Evolutionary conservation across 176 grass and related monocot species (phyloP).

Genomic region (Carex myosuroides): DNA sequence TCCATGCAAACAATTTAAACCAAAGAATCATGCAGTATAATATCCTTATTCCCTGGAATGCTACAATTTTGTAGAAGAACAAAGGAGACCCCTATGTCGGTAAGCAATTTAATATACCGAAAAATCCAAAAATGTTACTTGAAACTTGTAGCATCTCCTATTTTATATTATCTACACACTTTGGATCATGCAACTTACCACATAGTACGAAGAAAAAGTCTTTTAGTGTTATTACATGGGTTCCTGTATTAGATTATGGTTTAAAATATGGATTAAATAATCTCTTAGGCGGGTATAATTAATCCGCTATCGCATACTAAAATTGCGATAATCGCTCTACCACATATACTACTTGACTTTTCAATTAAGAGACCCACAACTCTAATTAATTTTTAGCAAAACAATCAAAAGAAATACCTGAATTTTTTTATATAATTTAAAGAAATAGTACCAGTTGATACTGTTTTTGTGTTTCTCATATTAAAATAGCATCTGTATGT

Average conservation of each 20-base stretch:
- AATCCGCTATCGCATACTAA: not conserved
- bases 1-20: not conserved
- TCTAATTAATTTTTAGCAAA: not conserved
- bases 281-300: not conserved
- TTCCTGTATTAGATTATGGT: not conserved
- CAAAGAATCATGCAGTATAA: slow-evolving; percentile 1
- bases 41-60: not conserved
- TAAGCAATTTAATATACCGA: not conserved
- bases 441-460: not conserved
- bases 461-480: not conserved
- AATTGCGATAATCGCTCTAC: not conserved
- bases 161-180: not conserved
- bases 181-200: not conserved
- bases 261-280: not conserved
- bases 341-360: not conserved
- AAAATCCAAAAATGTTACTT: not conserved
- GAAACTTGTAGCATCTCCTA: not conserved
- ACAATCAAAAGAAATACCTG: not conserved
- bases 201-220: not conserved
- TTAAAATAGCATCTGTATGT: not conserved
- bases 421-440: not conserved
- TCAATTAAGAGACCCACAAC: not conserved
- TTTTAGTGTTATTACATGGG: not conserved
- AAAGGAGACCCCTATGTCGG: not conserved
- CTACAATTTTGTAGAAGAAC: not conserved